Percentiles rank a stretch among this genome's conserved stretches.
These are phyloP conservation scores for Monosporascus sp. DNA, from an alignment of 2,329 filamentous ascomycete species.

Conservation along the genomic window DNA sequence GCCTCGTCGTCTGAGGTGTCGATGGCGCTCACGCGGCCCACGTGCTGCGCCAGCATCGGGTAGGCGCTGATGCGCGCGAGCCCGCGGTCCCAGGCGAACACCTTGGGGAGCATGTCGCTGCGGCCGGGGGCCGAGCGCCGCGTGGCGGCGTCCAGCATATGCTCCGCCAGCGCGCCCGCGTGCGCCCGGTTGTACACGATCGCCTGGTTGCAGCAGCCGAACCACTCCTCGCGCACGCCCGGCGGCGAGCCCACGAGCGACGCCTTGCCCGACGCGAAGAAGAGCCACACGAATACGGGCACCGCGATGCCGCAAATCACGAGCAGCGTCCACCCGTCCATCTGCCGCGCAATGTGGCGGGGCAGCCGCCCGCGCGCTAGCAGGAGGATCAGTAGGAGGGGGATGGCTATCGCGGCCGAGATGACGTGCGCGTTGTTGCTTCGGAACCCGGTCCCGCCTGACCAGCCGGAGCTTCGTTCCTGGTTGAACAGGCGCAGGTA, in stretches of 20 bases:
- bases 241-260: conserved; percentile 19
- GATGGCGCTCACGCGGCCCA: conserved; percentile 23
- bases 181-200: conserved; percentile 25
- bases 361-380: conserved; percentile 16
- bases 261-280: conserved; percentile 28
- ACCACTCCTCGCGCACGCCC: conserved; percentile 25
- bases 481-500: conserved; percentile 28
- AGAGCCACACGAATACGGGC: conserved; percentile 24
- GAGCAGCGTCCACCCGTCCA: conserved; percentile 24
- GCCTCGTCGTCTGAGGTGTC: conserved; percentile 25
- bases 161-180: conserved; percentile 16
- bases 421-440: conserved; percentile 26
- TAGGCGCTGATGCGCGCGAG: conserved; percentile 26
- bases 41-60: conserved; percentile 28
- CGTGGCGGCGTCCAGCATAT: conserved; percentile 14
- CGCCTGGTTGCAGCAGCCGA: conserved; percentile 28
- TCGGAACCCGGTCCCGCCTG: conserved; percentile 23
- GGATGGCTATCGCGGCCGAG: conserved; percentile 18
- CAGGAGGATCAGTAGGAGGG: conserved; percentile 16
- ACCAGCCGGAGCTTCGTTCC: conserved; percentile 25
- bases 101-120: conserved; percentile 26
- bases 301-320: conserved; percentile 22
- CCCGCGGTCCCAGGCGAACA: conserved; percentile 24
- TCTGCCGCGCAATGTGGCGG: conserved; percentile 16
- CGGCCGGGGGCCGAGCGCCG: conserved; percentile 15